Evolutionary conservation across 805 yeast species (phyloP).

Genomic region (Ogataea saltuana): DNA sequence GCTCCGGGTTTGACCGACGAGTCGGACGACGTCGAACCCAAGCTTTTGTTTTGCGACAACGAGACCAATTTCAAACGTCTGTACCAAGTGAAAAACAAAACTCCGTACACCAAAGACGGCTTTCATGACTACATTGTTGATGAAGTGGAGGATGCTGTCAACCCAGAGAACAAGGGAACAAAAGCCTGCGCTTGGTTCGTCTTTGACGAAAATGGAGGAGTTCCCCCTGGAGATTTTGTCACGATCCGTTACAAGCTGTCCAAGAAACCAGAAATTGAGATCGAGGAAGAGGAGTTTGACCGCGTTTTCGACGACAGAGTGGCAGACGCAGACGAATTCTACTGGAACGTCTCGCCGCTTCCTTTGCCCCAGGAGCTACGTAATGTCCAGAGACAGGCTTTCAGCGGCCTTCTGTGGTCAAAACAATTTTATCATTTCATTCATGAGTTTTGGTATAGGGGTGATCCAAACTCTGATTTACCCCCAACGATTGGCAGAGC

Average conservation of each 20-base stretch:
- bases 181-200: slow-evolving; percentile 83
- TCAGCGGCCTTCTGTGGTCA: slow-evolving; percentile 92
- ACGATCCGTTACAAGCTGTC: slow-evolving; percentile 74
- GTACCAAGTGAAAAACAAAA: slow-evolving; percentile 61
- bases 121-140: slow-evolving; percentile 82
- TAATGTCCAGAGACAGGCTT: slow-evolving; percentile 87
- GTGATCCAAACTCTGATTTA: slow-evolving; percentile 74
- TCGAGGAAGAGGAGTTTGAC: slow-evolving; percentile 78
- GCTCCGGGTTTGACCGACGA: slow-evolving; percentile 71
- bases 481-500: slow-evolving; percentile 83
- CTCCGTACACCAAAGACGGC: slow-evolving; percentile 77
- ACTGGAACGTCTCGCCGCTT: slow-evolving; percentile 83
- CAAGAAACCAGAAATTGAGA: slow-evolving; percentile 34
- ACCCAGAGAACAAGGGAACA: slow-evolving; percentile 74
- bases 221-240: slow-evolving; percentile 85
- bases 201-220: slow-evolving; percentile 73
- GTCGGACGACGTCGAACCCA: slow-evolving; percentile 70
- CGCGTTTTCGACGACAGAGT: slow-evolving; percentile 65
- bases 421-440: slow-evolving; percentile 88
- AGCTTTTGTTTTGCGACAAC: slow-evolving; percentile 81
- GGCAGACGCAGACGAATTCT: slow-evolving; percentile 90
- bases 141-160: slow-evolving; percentile 58
- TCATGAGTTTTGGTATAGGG: slow-evolving; percentile 82
- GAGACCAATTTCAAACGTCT: slow-evolving; percentile 75
- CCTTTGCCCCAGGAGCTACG: slow-evolving; percentile 80